Percentiles rank a stretch among this genome's conserved stretches.
These are phyloP conservation scores for Boletus huronensis DNA, from an alignment of 768 basidiomycete genomes.

Conservation along the genomic window DNA sequence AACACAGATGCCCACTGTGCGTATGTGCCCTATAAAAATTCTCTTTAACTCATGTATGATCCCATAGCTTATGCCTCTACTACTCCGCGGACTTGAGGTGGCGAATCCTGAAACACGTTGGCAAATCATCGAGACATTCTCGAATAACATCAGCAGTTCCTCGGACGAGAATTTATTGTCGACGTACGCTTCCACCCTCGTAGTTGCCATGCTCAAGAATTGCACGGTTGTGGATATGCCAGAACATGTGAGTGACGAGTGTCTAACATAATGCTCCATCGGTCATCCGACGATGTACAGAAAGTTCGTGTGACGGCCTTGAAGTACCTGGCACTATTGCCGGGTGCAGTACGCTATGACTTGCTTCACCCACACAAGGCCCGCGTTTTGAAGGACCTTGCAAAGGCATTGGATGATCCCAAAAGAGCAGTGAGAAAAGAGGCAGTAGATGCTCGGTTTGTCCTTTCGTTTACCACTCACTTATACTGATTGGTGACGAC, in stretches of 20 bases:
- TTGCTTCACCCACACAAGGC: constrained; percentile 78
- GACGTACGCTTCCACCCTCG: constrained; percentile 69
- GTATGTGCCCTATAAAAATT: constrained; percentile 12
- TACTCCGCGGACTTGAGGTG: constrained; percentile 81
- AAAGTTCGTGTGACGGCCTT: constrained; percentile 74
- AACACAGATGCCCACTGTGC: constrained; percentile 60
- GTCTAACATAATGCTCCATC: not conserved
- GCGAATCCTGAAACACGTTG: constrained; percentile 69
- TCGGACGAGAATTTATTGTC: constrained; percentile 52
- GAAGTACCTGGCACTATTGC: constrained; percentile 68
- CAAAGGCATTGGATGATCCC: constrained; percentile 83
- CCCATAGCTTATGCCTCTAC: constrained; percentile 80
- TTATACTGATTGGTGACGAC: constrained; percentile 1
- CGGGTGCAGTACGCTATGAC: constrained; percentile 75
- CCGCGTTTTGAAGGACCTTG: constrained; percentile 69
- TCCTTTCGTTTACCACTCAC: not conserved
- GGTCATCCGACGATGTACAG: constrained; percentile 37
- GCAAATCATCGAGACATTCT: constrained; percentile 78
- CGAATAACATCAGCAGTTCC: constrained; percentile 61
- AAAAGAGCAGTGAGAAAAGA: constrained; percentile 78
- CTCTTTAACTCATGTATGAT: not conserved
- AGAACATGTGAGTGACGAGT: constrained; percentile 45
- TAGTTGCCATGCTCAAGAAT: constrained; percentile 68
- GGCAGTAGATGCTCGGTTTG: constrained; percentile 77
- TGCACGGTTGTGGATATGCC: constrained; percentile 48